phyloP scores from a whole-genome alignment of 2,329 filamentous ascomycete genomes.

The Cryphonectria carpinicola region DNA sequence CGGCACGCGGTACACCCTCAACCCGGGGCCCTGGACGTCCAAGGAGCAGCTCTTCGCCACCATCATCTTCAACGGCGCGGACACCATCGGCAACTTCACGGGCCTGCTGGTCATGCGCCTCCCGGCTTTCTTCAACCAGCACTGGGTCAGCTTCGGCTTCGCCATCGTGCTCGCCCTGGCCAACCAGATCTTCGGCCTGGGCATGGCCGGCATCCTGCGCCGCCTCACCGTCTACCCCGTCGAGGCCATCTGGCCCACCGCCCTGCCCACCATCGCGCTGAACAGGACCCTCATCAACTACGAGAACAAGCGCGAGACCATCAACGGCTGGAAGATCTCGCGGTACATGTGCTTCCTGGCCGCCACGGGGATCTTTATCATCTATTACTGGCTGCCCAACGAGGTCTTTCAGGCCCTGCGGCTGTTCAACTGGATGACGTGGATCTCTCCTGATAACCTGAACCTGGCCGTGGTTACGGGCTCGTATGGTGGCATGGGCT shows the following conservation, averaged over 20 bases:
- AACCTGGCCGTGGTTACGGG: conserved; percentile 39
- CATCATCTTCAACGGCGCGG: conserved; percentile 33
- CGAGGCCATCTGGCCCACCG: conserved; percentile 40
- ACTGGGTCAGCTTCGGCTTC: conserved; percentile 38
- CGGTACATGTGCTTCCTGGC: conserved; percentile 23
- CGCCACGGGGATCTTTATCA: conserved; percentile 2
- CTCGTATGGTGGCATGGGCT: conserved; percentile 39
- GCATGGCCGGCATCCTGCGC: conserved; percentile 40
- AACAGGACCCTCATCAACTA: conserved; percentile 39
- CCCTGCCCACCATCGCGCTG: conserved; percentile 41
- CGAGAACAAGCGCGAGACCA: conserved; percentile 18
- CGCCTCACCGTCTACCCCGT: conserved; percentile 43
- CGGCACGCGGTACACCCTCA: conserved; percentile 18
- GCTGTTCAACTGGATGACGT: conserved; percentile 24
- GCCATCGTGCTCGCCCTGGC: conserved; percentile 38
- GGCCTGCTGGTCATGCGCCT: conserved; percentile 36
- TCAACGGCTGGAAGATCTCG: conserved; percentile 24
- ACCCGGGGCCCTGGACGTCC: conserved; percentile 24
- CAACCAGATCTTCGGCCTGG: conserved; percentile 41
- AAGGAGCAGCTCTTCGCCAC: conserved; percentile 27
- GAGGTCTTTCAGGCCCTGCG: conserved; percentile 12
- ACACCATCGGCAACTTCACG: conserved; percentile 35
- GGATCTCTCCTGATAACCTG: conserved; percentile 21
- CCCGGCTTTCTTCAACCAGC: conserved; percentile 40
- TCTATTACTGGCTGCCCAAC: conserved; percentile 26